Percentiles rank a stretch among this genome's conserved stretches.
Conservation (phyloP, 2,329 filamentous ascomycete genomes). For the Fusarium neocosmosporiellum region DNA sequence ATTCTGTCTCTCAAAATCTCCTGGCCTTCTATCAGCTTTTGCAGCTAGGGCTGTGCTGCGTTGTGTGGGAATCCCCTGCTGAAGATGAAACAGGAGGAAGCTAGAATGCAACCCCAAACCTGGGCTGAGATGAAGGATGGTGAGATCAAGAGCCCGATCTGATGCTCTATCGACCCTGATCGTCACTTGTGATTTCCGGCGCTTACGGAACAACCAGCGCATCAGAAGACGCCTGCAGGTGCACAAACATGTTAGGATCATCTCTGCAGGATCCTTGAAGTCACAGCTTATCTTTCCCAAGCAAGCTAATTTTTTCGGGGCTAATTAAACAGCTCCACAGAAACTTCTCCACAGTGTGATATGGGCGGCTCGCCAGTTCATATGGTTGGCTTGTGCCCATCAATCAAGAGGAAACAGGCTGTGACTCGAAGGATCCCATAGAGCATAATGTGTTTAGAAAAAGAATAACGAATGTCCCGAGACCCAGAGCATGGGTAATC, state of each 20-base stretch:
- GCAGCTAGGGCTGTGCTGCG: background rate
- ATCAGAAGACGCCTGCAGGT: background rate
- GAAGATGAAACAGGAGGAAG: conserved; percentile 3
- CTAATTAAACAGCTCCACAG: background rate
- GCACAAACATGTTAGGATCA: background rate
- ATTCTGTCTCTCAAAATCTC: background rate
- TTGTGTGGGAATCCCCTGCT: background rate
- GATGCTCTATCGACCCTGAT: background rate
- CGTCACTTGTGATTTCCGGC: background rate
- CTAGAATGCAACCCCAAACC: background rate
- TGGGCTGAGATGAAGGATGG: background rate
- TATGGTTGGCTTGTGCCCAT: background rate
- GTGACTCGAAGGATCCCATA: background rate
- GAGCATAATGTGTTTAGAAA: background rate
- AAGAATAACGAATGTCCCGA: background rate
- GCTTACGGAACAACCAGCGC: background rate
- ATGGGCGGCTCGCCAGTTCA: background rate
- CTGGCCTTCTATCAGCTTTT: background rate
- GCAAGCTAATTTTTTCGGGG: background rate
- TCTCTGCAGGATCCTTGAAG: background rate
- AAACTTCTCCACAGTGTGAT: background rate
- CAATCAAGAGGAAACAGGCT: conserved; percentile 1
- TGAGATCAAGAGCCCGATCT: background rate
- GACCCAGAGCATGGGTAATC: background rate
- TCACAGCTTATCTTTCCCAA: background rate